Conservation (phyloP, 2,329 filamentous ascomycete species). For the Pseudocercospora eumusae region DNA sequence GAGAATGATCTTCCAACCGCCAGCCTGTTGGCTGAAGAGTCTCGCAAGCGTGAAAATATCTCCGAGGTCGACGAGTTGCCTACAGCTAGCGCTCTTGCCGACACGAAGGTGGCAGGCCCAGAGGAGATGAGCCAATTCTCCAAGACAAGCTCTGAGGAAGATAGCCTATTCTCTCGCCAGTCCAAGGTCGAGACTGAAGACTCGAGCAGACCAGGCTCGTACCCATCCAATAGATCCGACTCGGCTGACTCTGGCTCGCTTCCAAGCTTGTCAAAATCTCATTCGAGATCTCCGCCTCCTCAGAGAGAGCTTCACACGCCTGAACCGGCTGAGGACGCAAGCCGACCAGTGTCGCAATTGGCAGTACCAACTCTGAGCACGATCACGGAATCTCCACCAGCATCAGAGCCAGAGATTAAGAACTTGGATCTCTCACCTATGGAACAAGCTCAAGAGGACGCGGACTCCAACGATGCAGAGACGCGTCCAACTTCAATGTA, state of each 20-base stretch:
- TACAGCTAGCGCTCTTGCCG: background rate
- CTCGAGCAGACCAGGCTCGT: background rate
- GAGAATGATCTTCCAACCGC: background rate
- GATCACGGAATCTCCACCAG: background rate
- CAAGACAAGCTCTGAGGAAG: conserved; percentile 3
- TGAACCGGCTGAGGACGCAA: background rate
- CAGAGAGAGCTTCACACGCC: background rate
- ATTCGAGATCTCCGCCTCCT: background rate
- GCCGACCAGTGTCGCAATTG: background rate
- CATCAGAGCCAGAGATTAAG: conserved; percentile 5
- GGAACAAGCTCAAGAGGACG: conserved; percentile 3
- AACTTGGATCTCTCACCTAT: conserved; percentile 6
- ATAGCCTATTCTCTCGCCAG: background rate
- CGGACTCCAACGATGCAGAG: background rate
- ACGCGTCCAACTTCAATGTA: conserved; percentile 1
- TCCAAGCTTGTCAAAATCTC: conserved; percentile 1
- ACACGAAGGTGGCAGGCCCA: background rate
- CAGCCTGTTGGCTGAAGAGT: background rate
- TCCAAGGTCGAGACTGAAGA: conserved; percentile 1
- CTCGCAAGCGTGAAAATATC: background rate
- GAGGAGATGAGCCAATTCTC: conserved; percentile 4
- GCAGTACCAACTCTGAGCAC: background rate
- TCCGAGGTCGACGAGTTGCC: conserved; percentile 2
- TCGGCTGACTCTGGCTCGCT: conserved; percentile 1
- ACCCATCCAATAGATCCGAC: conserved; percentile 1